These are phyloP conservation scores for Diospyros kaki DNA, from an alignment of 148 eudicot species.

Conservation along the genomic window DNA sequence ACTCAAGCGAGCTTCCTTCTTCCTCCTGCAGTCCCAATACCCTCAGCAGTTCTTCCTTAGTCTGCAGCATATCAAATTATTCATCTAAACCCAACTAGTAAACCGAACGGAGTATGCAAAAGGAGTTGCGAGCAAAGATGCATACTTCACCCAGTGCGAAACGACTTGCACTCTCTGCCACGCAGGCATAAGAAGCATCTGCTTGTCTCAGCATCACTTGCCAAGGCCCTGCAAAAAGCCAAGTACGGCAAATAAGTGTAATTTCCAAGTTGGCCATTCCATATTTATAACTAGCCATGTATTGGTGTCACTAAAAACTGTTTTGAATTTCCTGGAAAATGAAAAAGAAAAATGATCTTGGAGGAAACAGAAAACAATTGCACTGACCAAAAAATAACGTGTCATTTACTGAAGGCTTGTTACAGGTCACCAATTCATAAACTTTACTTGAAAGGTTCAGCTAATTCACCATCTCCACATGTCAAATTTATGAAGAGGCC, in stretches of 20 bases:
- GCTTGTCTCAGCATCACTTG: conserved; percentile 97
- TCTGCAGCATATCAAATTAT: conserved; percentile 39
- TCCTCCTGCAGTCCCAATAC: conserved; percentile 95
- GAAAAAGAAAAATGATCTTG: not conserved
- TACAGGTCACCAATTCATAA: not conserved
- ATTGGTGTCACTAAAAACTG: not conserved
- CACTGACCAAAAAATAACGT: not conserved
- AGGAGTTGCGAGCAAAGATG: conserved; percentile 10
- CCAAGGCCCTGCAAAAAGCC: conserved; percentile 77
- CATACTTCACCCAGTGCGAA: conserved; percentile 89
- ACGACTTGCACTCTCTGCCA: conserved; percentile 90
- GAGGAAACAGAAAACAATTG: not conserved
- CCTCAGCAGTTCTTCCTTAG: conserved; percentile 94
- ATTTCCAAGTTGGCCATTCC: not conserved
- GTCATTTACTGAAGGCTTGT: not conserved
- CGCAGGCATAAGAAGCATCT: conserved; percentile 89
- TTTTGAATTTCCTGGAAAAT: not conserved
- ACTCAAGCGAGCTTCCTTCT: conserved; percentile 87
- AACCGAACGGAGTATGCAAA: not conserved
- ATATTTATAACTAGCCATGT: not conserved
- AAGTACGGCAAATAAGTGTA: not conserved
- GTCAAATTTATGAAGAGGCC: not conserved
- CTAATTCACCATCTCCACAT: conserved; percentile 4
- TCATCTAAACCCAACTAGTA: not conserved
- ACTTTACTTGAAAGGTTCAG: not conserved